phyloP scores from a whole-genome alignment of 108 stramenopile genomes.

The Schizochytrium sp. region DNA sequence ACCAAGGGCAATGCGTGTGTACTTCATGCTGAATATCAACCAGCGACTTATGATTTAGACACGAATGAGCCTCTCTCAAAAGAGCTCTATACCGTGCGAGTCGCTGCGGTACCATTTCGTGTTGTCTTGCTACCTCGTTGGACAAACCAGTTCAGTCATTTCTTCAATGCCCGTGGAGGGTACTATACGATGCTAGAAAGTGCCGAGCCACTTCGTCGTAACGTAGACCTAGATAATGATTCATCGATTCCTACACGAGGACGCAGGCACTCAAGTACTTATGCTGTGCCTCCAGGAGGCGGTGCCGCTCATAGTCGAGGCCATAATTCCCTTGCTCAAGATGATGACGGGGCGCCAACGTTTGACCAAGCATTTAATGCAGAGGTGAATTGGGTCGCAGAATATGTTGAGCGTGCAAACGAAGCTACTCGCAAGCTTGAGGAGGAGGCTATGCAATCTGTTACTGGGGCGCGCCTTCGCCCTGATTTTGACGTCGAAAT shows the following conservation, averaged over 20 bases:
- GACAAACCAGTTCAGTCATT: background rate
- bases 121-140: background rate
- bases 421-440: background rate
- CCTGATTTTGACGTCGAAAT: conserved; percentile 6
- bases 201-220: background rate
- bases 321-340: too few species aligned
- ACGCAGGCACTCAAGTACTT: background rate
- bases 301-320: background rate
- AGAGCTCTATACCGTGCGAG: background rate
- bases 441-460: conserved; percentile 10
- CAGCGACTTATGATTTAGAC: background rate
- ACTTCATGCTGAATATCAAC: conserved; percentile 12
- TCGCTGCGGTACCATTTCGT: conserved; percentile 39
- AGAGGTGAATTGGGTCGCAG: conserved; percentile 37
- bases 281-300: too few species aligned
- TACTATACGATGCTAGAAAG: background rate
- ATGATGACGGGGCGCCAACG: background rate
- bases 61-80: background rate
- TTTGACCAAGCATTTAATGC: conserved; percentile 10
- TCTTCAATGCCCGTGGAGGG: background rate
- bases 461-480: background rate
- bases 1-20: background rate
- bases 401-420: conserved; percentile 19
- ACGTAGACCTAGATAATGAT: background rate
- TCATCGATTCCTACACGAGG: background rate